Evolutionary conservation across 2,329 filamentous ascomycete species (phyloP), one percentile per base, ranked within the genome.

Genomic region (Claviceps pusilla): DNA sequence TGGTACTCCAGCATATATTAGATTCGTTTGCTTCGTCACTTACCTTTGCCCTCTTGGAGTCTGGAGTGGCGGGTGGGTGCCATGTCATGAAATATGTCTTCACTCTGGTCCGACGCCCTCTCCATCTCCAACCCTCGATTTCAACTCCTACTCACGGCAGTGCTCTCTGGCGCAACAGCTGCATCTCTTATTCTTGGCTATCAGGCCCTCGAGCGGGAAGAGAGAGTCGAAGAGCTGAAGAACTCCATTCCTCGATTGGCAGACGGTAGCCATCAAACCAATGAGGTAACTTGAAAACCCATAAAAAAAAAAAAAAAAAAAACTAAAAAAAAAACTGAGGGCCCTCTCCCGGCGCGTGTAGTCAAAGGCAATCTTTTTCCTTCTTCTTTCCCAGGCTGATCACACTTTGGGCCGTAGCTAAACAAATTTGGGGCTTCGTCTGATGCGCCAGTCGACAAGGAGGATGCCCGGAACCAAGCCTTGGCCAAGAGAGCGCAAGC

Each of bases 91-190:
- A 53, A 55, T 16, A 74, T 74, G 74, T 62, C 72, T 46, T 73
- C 73, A 35, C 68, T 75, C 41, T 54, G 77, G 33, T 66, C 71
- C 46, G 70, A 73, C 53, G 67, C 71, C 5, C 63, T 74, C 45
- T 68, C 70, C 43, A 75, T 19, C 19, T 19, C 19, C 19, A 19
- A 69, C 61, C 69, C 74, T 39, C 73, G 73, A 31, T 65, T 76
- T 46, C 87, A 89, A 66, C 72, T 93, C 41, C 77, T 82, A 19
- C 79, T 83, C 3, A 89, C 87, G 0, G 87, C 87, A 2, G 72
- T 87, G 28, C 69, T 80, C 14, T 84, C 81, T 0, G 82, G 80
- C 19, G 76, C 75, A 9, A 72, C 80, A 0, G 80, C 78, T 31
- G 80, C 80, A 2, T 73, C 74, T n/a, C 71, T 79, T 7, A 73